These are phyloP conservation scores for Candida chauliodis DNA, from an alignment of 805 yeast species.

Conservation along the genomic window DNA sequence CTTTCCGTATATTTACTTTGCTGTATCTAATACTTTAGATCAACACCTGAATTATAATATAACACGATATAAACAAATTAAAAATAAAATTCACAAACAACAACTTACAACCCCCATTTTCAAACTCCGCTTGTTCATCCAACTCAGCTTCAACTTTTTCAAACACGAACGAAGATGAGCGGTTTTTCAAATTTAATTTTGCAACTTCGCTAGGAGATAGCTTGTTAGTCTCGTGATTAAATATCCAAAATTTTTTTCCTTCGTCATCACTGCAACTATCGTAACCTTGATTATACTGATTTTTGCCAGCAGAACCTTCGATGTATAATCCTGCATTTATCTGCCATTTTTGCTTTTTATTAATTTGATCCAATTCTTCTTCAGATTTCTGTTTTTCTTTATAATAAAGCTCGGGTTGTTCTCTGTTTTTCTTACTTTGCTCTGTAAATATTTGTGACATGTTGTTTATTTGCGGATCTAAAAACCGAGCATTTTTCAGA, in stretches of 20 bases:
- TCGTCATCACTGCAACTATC: constrained; percentile 2
- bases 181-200: not conserved
- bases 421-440: not conserved
- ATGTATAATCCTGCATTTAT: constrained; percentile 7
- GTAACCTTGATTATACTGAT: not conserved
- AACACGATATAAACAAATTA: too few relatives aligned
- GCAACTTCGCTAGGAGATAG: not conserved
- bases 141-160: not conserved
- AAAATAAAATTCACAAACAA: too few relatives aligned
- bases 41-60: too few relatives aligned
- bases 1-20: too few relatives aligned
- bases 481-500: too few relatives aligned
- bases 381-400: not conserved
- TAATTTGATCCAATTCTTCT: constrained; percentile 3
- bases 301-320: constrained; percentile 1
- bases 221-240: not conserved
- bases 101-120: too few relatives aligned
- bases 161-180: constrained; percentile 2
- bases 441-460: constrained; percentile 3
- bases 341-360: constrained; percentile 5
- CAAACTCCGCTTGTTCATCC: not conserved
- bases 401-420: not conserved
- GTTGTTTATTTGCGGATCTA: too few relatives aligned
- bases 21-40: too few relatives aligned
- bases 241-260: constrained; percentile 4